Evolutionary conservation across 2,329 filamentous ascomycete genomes (phyloP).

Genomic region (Magnaporthiopsis poae): DNA sequence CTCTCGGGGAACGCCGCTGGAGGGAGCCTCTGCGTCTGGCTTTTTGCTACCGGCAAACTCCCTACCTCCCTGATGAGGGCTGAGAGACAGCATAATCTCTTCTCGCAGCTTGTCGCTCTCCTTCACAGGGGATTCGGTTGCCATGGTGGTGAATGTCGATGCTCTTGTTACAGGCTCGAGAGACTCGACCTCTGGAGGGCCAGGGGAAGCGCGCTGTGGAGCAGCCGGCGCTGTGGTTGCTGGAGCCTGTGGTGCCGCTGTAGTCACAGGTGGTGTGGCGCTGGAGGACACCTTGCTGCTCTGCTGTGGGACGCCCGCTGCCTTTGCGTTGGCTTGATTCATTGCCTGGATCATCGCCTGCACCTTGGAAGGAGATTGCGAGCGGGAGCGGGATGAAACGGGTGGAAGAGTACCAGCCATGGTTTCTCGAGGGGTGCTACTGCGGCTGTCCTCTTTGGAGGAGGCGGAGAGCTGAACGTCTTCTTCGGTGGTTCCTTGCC

Average conservation of each 20-base stretch:
- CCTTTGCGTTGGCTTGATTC: not conserved
- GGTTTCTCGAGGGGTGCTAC: not conserved
- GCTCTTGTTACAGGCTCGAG: slow-evolving; percentile 29
- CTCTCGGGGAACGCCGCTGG: slow-evolving; percentile 28
- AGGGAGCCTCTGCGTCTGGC: not conserved
- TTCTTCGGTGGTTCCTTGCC: not conserved
- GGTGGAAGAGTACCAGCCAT: no score
- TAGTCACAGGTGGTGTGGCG: not conserved
- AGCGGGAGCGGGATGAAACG: not conserved
- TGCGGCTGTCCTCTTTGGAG: not conserved
- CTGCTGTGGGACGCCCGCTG: not conserved
- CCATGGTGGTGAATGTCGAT: slow-evolving; percentile 35
- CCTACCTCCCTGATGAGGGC: slow-evolving; percentile 26
- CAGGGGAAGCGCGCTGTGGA: slow-evolving; percentile 11
- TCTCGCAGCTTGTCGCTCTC: slow-evolving; percentile 64
- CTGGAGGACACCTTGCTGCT: not conserved
- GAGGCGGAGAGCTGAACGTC: not conserved
- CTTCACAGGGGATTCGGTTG: slow-evolving; percentile 44
- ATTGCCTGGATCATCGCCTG: not conserved
- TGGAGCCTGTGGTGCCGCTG: not conserved
- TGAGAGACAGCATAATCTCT: slow-evolving; percentile 64
- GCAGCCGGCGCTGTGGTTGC: slow-evolving; percentile 14
- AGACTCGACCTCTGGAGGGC: slow-evolving; percentile 22
- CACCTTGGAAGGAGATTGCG: not conserved
- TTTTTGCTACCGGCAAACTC: not conserved